Percentiles rank a stretch among this genome's conserved stretches.
phyloP scores from a whole-genome alignment of 305 asterid species.

The Rubia tinctorum region DNA sequence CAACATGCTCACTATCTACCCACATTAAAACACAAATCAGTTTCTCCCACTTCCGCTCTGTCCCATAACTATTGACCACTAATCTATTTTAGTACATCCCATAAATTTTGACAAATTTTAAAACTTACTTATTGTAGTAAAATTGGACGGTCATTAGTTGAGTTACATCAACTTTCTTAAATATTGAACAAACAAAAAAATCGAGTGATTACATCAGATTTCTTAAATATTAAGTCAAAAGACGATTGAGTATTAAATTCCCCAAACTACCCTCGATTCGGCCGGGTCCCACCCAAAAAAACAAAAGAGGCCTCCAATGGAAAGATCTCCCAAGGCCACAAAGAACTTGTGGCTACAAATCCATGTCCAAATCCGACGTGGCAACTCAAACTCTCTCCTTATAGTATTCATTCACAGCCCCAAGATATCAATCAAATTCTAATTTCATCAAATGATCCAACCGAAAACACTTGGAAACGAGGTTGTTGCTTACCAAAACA shows the following conservation, averaged over 20 bases:
- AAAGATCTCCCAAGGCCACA: conserved; percentile 81
- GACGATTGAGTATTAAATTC: too few relatives aligned
- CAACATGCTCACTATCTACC: neutral
- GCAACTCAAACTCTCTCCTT: conserved; percentile 23
- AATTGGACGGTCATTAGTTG: too few relatives aligned
- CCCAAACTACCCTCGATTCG: neutral
- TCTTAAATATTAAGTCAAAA: too few relatives aligned
- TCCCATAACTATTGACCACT: too few relatives aligned
- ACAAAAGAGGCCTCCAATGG: conserved; percentile 19
- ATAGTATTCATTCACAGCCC: conserved; percentile 14
- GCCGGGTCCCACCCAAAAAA: neutral
- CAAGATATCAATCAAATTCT: neutral
- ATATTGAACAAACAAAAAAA: too few relatives aligned
- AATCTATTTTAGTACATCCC: too few relatives aligned
- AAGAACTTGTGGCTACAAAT: conserved; percentile 69
- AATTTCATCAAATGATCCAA: neutral
- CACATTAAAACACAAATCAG: neutral
- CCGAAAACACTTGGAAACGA: neutral
- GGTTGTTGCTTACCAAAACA: conserved; percentile 5
- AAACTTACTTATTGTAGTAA: too few relatives aligned
- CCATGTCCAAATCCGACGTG: conserved; percentile 41
- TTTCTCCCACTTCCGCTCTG: neutral
- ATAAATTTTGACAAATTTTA: too few relatives aligned
- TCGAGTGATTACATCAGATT: too few relatives aligned
- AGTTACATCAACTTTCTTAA: too few relatives aligned